phyloP scores from a whole-genome alignment of 768 basidiomycete species.

The Calocera cornea region DNA sequence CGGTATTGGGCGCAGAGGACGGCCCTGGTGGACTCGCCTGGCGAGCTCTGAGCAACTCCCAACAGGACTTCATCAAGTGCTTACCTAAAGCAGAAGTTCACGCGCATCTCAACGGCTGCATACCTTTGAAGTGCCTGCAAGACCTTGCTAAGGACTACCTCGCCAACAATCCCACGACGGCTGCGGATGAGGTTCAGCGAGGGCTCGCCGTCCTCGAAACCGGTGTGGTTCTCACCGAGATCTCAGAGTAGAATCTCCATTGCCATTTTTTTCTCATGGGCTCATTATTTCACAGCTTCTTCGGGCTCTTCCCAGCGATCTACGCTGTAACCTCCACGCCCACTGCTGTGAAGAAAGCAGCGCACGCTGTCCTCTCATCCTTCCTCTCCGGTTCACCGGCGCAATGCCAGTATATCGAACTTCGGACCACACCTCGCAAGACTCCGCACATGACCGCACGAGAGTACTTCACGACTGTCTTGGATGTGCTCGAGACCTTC shows the following conservation, averaged over 20 bases:
- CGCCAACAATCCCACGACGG: neutral
- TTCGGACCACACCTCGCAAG: conserved; percentile 64
- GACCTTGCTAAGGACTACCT: conserved; percentile 39
- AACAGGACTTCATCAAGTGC: conserved; percentile 44
- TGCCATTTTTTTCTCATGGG: too few relatives aligned
- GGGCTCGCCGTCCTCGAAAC: conserved; percentile 33
- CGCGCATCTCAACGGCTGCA: conserved; percentile 75
- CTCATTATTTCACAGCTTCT: conserved; percentile 31
- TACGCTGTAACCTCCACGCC: conserved; percentile 62
- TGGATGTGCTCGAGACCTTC: conserved; percentile 51
- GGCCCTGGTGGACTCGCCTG: neutral
- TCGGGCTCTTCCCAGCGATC: conserved; percentile 60
- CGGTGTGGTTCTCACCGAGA: conserved; percentile 35
- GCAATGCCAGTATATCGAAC: conserved; percentile 60
- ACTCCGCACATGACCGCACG: conserved; percentile 44
- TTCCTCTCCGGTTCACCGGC: conserved; percentile 38
- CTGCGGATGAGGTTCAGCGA: conserved; percentile 24
- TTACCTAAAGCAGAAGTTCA: conserved; percentile 78
- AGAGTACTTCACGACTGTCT: conserved; percentile 50
- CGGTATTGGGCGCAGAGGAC: neutral
- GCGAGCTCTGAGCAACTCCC: conserved; percentile 32
- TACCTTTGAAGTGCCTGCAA: conserved; percentile 50
- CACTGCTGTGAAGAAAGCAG: conserved; percentile 37
- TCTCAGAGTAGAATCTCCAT: conserved; percentile 31
- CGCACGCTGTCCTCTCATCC: conserved; percentile 47